phyloP scores from a whole-genome alignment of 2,329 filamentous ascomycete species.

The Rutstroemia sp. region DNA sequence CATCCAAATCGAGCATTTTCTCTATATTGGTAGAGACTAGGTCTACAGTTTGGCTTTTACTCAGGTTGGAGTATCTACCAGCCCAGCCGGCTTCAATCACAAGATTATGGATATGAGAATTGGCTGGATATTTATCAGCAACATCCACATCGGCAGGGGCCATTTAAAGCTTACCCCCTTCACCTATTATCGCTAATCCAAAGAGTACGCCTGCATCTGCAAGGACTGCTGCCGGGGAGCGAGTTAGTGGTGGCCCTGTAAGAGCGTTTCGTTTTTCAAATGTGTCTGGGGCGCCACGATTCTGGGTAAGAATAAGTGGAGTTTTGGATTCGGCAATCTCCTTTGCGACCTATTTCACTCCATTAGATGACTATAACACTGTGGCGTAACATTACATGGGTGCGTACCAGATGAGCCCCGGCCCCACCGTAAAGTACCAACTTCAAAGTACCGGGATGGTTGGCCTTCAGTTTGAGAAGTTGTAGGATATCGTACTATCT shows the following conservation, averaged over 20 bases:
- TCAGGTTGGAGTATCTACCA: slow-evolving; percentile 34
- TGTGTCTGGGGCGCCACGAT: slow-evolving; percentile 28
- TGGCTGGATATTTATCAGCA: slow-evolving; percentile 16
- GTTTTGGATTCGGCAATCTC: slow-evolving; percentile 35
- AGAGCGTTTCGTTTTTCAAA: slow-evolving; percentile 34
- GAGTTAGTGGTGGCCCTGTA: slow-evolving; percentile 36
- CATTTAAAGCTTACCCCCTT: slow-evolving; percentile 9
- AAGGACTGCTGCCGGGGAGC: slow-evolving; percentile 33
- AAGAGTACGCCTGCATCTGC: slow-evolving; percentile 35
- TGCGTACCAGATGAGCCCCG: slow-evolving; percentile 32
- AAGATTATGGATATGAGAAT: slow-evolving; percentile 35
- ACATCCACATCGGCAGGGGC: neutral
- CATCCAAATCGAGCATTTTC: slow-evolving; percentile 32
- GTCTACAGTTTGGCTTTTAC: slow-evolving; percentile 29
- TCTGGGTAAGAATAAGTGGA: slow-evolving; percentile 37
- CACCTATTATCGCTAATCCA: slow-evolving; percentile 29
- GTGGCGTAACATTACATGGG: neutral
- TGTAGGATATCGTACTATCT: slow-evolving; percentile 36
- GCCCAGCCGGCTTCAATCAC: slow-evolving; percentile 35
- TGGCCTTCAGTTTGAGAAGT: slow-evolving; percentile 33
- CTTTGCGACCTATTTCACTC: slow-evolving; percentile 29
- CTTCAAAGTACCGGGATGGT: slow-evolving; percentile 27
- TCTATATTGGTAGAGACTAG: slow-evolving; percentile 37
- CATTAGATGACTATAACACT: neutral
- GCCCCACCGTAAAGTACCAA: slow-evolving; percentile 35